Conservation (phyloP, 2,329 filamentous ascomycete species). For the Canariomyces notabilis region DNA sequence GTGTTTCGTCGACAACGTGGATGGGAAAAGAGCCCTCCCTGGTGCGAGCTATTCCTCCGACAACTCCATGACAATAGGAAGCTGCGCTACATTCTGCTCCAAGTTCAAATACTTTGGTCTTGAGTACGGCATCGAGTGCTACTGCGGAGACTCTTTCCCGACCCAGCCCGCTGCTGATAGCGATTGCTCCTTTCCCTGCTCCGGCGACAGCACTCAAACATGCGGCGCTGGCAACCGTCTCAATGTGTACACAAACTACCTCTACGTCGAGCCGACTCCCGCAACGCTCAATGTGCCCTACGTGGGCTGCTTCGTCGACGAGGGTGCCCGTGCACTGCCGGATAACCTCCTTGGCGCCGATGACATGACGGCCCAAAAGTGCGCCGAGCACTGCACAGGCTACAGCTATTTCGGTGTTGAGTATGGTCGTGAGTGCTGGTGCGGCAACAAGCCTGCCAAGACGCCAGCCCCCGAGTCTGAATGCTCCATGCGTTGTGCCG, state of each 20-base stretch:
- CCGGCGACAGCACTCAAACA: constrained; percentile 23
- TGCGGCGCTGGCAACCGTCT: constrained; percentile 26
- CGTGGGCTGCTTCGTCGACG: constrained; percentile 23
- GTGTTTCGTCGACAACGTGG: constrained; percentile 15
- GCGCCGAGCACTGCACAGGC: constrained; percentile 27
- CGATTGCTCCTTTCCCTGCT: constrained; percentile 25
- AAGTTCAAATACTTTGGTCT: constrained; percentile 34
- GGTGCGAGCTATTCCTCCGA: constrained; percentile 10
- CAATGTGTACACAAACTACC: constrained; percentile 23
- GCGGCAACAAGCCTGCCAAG: constrained; percentile 29
- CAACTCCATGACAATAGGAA: constrained; percentile 28
- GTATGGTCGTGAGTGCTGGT: constrained; percentile 39
- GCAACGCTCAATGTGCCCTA: constrained; percentile 14
- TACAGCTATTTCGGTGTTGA: constrained; percentile 36
- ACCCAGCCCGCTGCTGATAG: constrained; percentile 12
- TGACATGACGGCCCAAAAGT: constrained; percentile 30
- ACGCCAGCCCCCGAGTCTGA: constrained; percentile 17
- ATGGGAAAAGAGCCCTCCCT: constrained; percentile 11
- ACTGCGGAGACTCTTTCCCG: constrained; percentile 31
- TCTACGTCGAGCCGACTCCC: constrained; percentile 19
- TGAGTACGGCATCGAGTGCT: constrained; percentile 38
- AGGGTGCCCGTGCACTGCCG: constrained; percentile 17
- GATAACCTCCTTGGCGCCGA: constrained; percentile 17
- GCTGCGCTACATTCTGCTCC: constrained; percentile 29
- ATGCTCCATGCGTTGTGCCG: constrained; percentile 25